A percentile compares a stretch with the other conserved stretches of the same genome.
Conservation (phyloP, 176 grass and related monocot species). For the Oryza brachyantha region DNA sequence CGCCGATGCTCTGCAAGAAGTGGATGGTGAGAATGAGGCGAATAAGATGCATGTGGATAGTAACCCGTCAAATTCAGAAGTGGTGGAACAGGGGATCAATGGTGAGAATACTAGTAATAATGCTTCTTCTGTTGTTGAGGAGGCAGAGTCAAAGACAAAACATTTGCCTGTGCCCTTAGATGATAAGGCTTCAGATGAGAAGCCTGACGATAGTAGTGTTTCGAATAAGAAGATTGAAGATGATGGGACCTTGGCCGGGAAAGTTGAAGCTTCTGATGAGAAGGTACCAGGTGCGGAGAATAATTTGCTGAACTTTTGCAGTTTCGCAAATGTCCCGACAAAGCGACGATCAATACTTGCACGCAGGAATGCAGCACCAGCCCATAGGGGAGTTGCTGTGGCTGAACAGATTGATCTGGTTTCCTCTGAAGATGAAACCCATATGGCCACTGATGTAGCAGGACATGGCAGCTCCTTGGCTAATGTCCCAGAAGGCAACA, state of each 20-base stretch:
- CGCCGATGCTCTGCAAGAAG: constrained; percentile 23
- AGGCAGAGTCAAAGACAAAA: constrained; percentile 34
- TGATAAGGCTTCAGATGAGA: constrained; percentile 29
- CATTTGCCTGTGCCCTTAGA: constrained; percentile 7
- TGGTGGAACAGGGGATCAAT: constrained; percentile 28
- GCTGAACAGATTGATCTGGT: constrained; percentile 33
- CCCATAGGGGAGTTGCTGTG: constrained; percentile 27
- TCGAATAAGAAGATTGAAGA: constrained; percentile 37
- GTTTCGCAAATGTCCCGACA: constrained; percentile 58
- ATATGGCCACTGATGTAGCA: constrained; percentile 33
- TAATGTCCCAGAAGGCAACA: constrained; percentile 29
- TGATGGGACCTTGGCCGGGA: constrained; percentile 32
- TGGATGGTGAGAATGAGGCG: constrained; percentile 19
- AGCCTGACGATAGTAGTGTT: constrained; percentile 34
- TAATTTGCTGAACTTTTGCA: constrained; percentile 53
- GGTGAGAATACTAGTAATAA: constrained; percentile 2
- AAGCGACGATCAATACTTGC: constrained; percentile 53
- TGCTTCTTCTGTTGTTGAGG: constrained; percentile 32
- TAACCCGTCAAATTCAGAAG: constrained; percentile 43
- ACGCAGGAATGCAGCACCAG: constrained; percentile 40
- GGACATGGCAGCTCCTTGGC: constrained; percentile 27
- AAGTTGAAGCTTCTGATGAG: constrained; percentile 17
- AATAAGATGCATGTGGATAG: constrained; percentile 49
- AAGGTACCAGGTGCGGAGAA: constrained; percentile 29
- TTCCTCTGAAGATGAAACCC: constrained; percentile 29